Evolutionary conservation across 345 rosid genomes (phyloP), one percentile per base, ranked within the genome.

Genomic region (Eucalyptus cladocalyx): DNA sequence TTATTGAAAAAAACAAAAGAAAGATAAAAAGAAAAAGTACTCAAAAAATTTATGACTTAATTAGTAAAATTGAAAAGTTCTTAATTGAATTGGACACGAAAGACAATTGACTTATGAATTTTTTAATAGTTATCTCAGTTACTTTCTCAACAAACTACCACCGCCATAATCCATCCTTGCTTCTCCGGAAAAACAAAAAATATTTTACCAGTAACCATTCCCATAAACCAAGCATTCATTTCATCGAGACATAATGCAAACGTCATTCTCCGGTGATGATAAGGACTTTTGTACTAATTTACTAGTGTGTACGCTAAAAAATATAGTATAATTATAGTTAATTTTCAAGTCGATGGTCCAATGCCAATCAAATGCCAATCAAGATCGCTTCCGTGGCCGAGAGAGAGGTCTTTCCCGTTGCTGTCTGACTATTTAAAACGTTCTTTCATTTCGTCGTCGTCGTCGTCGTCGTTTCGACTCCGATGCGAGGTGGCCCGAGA

Each of bases 41-140:
- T 19, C 1, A 56, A 56, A 56, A 56, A 2, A 9, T 4, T 23
- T 56, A 56, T 23, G 13, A 56, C 30, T 24, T 56, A 56, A 56
- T 56, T 0, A 2, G 0, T 56, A 56, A 24, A 24, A 24, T 56
- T 56, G 2, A 56, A 56, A 56, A 24, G 2, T 4, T 56, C 0
- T 56, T 3, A 56, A 56, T 56, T 56, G 13, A 56, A 56, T 24
- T 56, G 13, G 13, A 24, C 6, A 4, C 6, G n/a, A n/a, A 10
- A 10, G 14, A 4, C 1, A 56, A 24, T 24, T 10, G 1, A 56
- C 12, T 24, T 56, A 56, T 9, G 6, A 11, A 8, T 56, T 56
- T 24, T 56, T 56, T 24, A 24, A 10, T 56, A 56, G 1, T 56
- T 56, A 21, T 56, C 30, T 56, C 30, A 56, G 13, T 56, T 56